Evolutionary conservation across 2,329 filamentous ascomycete species (phyloP).

Genomic region (Colletotrichum coccodes): DNA sequence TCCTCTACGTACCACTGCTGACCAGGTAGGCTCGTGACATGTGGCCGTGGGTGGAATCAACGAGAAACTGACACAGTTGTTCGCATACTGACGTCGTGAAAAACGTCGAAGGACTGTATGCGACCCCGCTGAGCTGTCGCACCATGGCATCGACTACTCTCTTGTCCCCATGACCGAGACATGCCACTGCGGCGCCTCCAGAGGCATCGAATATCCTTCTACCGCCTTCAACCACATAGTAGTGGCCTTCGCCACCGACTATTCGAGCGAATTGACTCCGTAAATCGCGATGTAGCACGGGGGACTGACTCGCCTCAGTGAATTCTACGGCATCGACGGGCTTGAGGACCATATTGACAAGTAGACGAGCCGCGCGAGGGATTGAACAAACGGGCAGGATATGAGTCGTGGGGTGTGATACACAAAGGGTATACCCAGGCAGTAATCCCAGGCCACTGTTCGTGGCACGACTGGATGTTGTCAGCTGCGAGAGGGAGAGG

Average conservation of each 20-base stretch:
- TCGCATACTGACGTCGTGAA: constrained; percentile 53
- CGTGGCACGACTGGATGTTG: neutral
- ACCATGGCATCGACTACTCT: constrained; percentile 41
- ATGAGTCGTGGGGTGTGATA: neutral
- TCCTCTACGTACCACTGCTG: constrained; percentile 44
- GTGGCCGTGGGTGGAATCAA: constrained; percentile 47
- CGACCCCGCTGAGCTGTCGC: constrained; percentile 38
- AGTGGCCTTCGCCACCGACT: constrained; percentile 46
- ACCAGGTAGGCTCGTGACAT: constrained; percentile 51
- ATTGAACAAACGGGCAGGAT: neutral
- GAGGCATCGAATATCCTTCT: constrained; percentile 46
- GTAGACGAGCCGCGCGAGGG: neutral
- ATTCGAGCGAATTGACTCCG: constrained; percentile 12
- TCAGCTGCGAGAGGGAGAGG: neutral
- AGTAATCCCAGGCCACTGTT: too few species aligned
- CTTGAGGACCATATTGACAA: constrained; percentile 1
- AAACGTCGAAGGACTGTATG: constrained; percentile 51
- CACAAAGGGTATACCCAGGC: neutral
- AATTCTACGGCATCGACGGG: constrained; percentile 2
- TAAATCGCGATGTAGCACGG: constrained; percentile 28
- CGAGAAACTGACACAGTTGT: constrained; percentile 48
- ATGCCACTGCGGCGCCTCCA: constrained; percentile 47
- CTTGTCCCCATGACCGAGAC: constrained; percentile 42
- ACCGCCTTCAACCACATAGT: constrained; percentile 46
- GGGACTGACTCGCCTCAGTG: constrained; percentile 5